phyloP scores from a whole-genome alignment of 2,329 filamentous ascomycete genomes.

The Pseudogymnoascus sp. region DNA sequence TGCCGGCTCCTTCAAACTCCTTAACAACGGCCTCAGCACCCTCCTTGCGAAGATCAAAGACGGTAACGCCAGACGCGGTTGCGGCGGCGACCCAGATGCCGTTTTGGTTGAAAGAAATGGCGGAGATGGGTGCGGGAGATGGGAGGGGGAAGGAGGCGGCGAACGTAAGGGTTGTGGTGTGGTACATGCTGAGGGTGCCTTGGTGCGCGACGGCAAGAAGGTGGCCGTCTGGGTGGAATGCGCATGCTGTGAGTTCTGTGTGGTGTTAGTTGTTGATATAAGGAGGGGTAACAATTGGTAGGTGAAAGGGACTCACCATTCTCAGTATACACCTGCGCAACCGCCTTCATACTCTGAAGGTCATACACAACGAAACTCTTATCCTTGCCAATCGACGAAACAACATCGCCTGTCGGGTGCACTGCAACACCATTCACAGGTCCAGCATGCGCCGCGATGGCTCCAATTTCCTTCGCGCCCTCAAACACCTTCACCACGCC shows the following conservation, averaged over 20 bases:
- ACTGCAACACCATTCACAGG: slow-evolving; percentile 68
- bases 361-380: slow-evolving; percentile 94
- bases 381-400: slow-evolving; percentile 83
- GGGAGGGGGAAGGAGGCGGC: slow-evolving; percentile 67
- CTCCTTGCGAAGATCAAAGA: slow-evolving; percentile 91
- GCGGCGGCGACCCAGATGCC: slow-evolving; percentile 90
- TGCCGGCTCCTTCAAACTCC: slow-evolving; percentile 75
- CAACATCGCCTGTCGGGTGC: slow-evolving; percentile 74
- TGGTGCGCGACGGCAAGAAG: slow-evolving; percentile 81
- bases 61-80: slow-evolving; percentile 68
- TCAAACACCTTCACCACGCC: slow-evolving; percentile 74
- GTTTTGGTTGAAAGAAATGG: slow-evolving; percentile 87
- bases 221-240: slow-evolving; percentile 96
- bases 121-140: slow-evolving; percentile 64
- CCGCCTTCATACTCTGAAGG: slow-evolving; percentile 55
- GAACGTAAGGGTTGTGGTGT: slow-evolving; percentile 70
- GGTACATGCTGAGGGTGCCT: slow-evolving; percentile 81
- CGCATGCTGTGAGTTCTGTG: slow-evolving; percentile 51
- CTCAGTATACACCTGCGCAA: slow-evolving; percentile 74
- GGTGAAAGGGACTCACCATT: slow-evolving; percentile 52
- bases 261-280: slow-evolving; percentile 14
- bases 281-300: background rate
- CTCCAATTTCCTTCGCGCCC: slow-evolving; percentile 58
- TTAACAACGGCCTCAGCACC: slow-evolving; percentile 74
- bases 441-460: slow-evolving; percentile 76